These are phyloP conservation scores for Mimosa bimucronata DNA, from an alignment of 306 rosid species.

Conservation along the genomic window DNA sequence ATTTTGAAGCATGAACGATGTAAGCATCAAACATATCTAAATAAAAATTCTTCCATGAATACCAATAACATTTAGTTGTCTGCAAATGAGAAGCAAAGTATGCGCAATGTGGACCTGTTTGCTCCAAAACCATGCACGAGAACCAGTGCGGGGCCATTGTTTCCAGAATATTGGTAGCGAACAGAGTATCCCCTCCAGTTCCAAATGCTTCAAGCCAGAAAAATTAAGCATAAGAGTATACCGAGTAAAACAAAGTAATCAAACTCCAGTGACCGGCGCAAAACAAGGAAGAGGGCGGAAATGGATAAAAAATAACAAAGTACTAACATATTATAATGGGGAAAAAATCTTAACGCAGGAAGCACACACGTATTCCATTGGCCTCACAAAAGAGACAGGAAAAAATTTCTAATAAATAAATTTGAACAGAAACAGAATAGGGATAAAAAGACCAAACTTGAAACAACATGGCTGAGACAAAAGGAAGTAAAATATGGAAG, in stretches of 20 bases:
- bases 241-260: neutral
- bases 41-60: conserved; percentile 41
- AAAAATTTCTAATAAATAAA: neutral
- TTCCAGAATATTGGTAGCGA: conserved; percentile 80
- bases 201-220: conserved; percentile 60
- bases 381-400: neutral
- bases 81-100: conserved; percentile 51
- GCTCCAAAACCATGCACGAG: conserved; percentile 97
- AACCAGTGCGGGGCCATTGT: conserved; percentile 76
- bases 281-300: neutral
- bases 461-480: neutral
- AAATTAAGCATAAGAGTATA: neutral
- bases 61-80: conserved; percentile 46
- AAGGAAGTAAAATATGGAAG: neutral
- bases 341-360: neutral
- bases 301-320: neutral
- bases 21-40: neutral
- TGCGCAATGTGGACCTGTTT: conserved; percentile 73
- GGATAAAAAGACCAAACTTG: neutral
- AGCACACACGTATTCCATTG: neutral
- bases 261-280: neutral
- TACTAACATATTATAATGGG: neutral
- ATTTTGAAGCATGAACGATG: neutral
- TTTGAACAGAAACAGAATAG: neutral
- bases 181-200: conserved; percentile 86